A percentile compares a stretch with the other conserved stretches of the same genome.
phyloP scores from a whole-genome alignment of 495 filamentous ascomycete genomes.

The Cladorrhinum samala region DNA sequence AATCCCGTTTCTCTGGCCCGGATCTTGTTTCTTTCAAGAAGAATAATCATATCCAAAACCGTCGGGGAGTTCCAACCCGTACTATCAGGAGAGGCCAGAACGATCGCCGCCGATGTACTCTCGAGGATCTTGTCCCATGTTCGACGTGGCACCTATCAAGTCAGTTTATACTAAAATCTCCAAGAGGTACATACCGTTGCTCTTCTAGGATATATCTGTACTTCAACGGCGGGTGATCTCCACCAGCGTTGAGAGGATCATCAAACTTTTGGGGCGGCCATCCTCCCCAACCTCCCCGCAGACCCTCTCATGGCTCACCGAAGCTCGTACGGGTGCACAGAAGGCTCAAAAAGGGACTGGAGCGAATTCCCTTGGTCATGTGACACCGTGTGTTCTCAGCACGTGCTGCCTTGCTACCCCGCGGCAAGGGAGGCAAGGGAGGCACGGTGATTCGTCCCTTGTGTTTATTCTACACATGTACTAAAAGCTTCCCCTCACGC shows the following conservation, averaged over 20 bases:
- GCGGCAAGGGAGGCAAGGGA: slow-evolving; percentile 8
- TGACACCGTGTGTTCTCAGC: slow-evolving; percentile 12
- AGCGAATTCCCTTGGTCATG: slow-evolving; percentile 6
- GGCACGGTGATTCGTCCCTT: background rate
- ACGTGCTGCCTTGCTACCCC: slow-evolving; percentile 8
- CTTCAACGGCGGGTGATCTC: background rate
- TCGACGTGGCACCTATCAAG: background rate
- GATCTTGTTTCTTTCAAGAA: no score
- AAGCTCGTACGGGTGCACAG: background rate
- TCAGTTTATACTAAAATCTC: no score
- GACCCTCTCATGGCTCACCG: background rate
- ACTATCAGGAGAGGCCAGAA: no score
- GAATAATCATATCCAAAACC: no score
- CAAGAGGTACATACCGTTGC: no score
- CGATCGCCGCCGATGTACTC: no score
- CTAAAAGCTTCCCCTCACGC: background rate
- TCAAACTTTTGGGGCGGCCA: background rate
- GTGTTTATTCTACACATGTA: slow-evolving; percentile 12
- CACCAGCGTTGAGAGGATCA: background rate
- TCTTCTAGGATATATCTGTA: no score
- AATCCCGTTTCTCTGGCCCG: no score
- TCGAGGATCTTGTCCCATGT: background rate
- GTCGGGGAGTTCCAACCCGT: no score
- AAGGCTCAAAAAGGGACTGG: background rate
- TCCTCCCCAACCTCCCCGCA: background rate